A percentile compares a stretch with the other conserved stretches of the same genome.
phyloP scores from a whole-genome alignment of 805 yeast species.

The Kluyveromyces dobzhanskii region DNA sequence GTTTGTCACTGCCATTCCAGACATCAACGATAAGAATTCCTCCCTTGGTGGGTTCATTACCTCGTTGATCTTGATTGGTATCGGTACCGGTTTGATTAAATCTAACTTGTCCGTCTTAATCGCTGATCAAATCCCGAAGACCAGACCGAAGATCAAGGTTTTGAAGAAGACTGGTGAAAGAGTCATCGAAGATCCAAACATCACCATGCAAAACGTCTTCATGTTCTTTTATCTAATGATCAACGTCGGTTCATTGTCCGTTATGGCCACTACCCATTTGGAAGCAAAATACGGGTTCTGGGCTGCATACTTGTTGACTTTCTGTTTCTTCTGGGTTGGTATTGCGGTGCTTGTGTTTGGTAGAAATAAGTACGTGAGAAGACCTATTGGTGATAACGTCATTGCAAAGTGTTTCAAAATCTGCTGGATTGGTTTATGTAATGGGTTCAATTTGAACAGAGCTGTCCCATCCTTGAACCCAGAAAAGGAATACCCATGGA shows the following conservation, averaged over 20 bases:
- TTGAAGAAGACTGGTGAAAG: slow-evolving; percentile 50
- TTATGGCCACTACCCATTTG: slow-evolving; percentile 68
- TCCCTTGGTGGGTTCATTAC: slow-evolving; percentile 54
- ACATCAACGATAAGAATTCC: slow-evolving; percentile 39
- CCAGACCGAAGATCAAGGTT: slow-evolving; percentile 49
- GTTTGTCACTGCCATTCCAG: slow-evolving; percentile 61
- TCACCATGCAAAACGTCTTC: slow-evolving; percentile 65
- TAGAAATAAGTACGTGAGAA: slow-evolving; percentile 44
- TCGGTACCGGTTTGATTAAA: slow-evolving; percentile 78
- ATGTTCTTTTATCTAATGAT: slow-evolving; percentile 71
- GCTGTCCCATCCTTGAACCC: slow-evolving; percentile 53
- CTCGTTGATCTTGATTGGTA: slow-evolving; percentile 44
- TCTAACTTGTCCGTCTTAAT: slow-evolving; percentile 61
- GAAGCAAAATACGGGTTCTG: slow-evolving; percentile 60
- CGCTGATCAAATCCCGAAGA: slow-evolving; percentile 64
- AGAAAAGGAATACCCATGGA: slow-evolving; percentile 45
- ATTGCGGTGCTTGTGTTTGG: slow-evolving; percentile 45
- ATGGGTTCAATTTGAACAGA: slow-evolving; percentile 41
- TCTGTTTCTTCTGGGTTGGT: slow-evolving; percentile 58
- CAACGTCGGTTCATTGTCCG: slow-evolving; percentile 66
- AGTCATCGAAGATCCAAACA: slow-evolving; percentile 60
- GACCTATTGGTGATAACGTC: slow-evolving; percentile 55
- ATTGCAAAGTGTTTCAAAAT: slow-evolving; percentile 45
- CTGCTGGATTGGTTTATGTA: slow-evolving; percentile 36
- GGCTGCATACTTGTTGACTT: slow-evolving; percentile 70